Conservation (phyloP, 2,329 filamentous ascomycete species). For the Fusarium sp. region DNA sequence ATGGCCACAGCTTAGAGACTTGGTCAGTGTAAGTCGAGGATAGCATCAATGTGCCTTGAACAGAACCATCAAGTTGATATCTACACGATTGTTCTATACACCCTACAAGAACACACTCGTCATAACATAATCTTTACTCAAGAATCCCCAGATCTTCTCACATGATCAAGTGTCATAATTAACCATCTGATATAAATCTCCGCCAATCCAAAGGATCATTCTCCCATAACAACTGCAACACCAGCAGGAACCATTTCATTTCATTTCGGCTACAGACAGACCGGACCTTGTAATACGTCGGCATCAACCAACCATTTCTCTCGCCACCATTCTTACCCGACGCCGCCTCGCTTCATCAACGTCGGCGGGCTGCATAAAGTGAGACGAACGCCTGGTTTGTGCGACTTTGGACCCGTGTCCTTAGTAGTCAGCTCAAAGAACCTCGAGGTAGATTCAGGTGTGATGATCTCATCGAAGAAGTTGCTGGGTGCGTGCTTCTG, state of each 20-base stretch:
- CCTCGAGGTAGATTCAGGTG: no score
- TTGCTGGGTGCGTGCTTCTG: not conserved
- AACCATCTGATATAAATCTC: not conserved
- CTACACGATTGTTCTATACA: not conserved
- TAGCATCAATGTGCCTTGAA: not conserved
- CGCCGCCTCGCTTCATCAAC: constrained; percentile 40
- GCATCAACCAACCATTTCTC: constrained; percentile 16
- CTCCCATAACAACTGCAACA: not conserved
- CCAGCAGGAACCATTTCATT: constrained; percentile 13
- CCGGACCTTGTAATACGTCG: constrained; percentile 12
- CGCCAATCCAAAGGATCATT: not conserved
- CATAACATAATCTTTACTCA: not conserved
- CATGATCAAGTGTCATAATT: not conserved
- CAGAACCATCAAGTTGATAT: not conserved
- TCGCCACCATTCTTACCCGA: constrained; percentile 11
- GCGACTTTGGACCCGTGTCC: constrained; percentile 10
- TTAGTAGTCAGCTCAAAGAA: not conserved
- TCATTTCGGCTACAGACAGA: constrained; percentile 32
- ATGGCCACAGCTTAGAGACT: not conserved
- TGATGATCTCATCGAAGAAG: constrained; percentile 1
- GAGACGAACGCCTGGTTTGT: constrained; percentile 32
- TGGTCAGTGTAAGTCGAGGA: not conserved
- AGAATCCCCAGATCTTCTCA: not conserved
- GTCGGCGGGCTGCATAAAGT: constrained; percentile 33
- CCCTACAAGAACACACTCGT: not conserved